Evolutionary conservation across 164 flowering plant species (phyloP).

Genomic region (Chloranthus sessilifolius): DNA sequence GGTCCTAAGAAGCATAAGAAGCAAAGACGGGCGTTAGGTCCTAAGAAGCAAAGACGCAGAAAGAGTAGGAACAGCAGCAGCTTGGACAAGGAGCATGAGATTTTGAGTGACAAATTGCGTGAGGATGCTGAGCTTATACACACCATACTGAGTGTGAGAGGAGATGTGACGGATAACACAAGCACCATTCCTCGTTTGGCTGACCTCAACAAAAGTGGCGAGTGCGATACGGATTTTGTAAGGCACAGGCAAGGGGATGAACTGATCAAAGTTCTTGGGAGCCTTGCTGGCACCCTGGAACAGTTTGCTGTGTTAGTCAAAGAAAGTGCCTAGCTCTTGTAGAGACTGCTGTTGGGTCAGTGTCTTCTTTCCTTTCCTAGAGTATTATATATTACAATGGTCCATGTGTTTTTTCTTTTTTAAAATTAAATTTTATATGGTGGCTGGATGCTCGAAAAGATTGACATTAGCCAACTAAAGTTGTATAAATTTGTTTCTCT

Average conservation of each 20-base stretch:
- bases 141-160: slow-evolving; percentile 26
- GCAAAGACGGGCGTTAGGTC: too few species aligned
- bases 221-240: slow-evolving; percentile 15
- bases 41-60: slow-evolving; percentile 5
- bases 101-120: slow-evolving; percentile 21
- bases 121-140: slow-evolving; percentile 32
- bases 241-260: slow-evolving; percentile 52
- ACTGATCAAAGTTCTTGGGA: slow-evolving; percentile 45
- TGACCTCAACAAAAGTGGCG: slow-evolving; percentile 12
- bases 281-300: slow-evolving; percentile 27
- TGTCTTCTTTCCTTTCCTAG: too few species aligned
- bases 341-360: too few species aligned
- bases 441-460: too few species aligned
- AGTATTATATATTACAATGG: too few species aligned
- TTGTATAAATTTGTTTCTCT: too few species aligned
- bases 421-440: too few species aligned
- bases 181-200: slow-evolving; percentile 7
- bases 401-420: too few species aligned
- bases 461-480: too few species aligned
- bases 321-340: slow-evolving; percentile 4
- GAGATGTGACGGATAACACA: background rate
- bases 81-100: slow-evolving; percentile 14
- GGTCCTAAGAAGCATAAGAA: too few species aligned
- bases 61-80: slow-evolving; percentile 6
- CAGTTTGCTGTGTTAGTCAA: slow-evolving; percentile 25